phyloP scores from a whole-genome alignment of 2,329 filamentous ascomycete species.

The Fusarium sp. region DNA sequence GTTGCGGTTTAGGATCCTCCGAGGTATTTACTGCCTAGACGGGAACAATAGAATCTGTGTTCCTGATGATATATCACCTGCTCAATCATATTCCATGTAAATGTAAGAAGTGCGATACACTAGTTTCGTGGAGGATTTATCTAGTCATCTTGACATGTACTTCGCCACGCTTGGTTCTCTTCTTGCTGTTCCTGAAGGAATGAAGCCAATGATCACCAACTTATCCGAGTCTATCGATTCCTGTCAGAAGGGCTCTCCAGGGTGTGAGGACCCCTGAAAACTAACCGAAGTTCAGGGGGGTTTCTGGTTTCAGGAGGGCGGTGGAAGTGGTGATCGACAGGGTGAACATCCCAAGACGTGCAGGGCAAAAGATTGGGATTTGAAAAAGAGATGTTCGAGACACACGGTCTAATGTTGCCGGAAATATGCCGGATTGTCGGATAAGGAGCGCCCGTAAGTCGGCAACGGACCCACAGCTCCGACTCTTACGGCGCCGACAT shows the following conservation, averaged over 20 bases:
- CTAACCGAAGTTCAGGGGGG: constrained; percentile 18
- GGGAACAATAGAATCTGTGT: not conserved
- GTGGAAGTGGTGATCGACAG: constrained; percentile 33
- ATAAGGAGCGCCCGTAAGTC: not conserved
- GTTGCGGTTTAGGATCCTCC: not conserved
- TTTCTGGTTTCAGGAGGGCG: constrained; percentile 34
- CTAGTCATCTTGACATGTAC: not conserved
- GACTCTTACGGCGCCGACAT: not conserved
- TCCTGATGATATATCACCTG: not conserved
- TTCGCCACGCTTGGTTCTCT: not conserved
- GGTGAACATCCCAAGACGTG: constrained; percentile 3
- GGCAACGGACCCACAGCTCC: not conserved
- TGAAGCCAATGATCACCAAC: not conserved
- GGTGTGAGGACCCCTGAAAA: constrained; percentile 17
- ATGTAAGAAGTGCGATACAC: not conserved
- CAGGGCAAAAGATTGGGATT: constrained; percentile 1
- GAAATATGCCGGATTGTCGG: not conserved
- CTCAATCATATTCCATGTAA: not conserved
- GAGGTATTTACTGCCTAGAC: not conserved
- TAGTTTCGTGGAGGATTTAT: not conserved
- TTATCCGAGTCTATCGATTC: not conserved
- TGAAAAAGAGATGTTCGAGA: not conserved
- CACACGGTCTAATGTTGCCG: constrained; percentile 7
- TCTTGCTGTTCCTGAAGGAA: not conserved
- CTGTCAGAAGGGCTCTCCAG: not conserved